Evolutionary conservation across 2,329 filamentous ascomycete species (phyloP).

Genomic region (Fusarium praegraminearum): DNA sequence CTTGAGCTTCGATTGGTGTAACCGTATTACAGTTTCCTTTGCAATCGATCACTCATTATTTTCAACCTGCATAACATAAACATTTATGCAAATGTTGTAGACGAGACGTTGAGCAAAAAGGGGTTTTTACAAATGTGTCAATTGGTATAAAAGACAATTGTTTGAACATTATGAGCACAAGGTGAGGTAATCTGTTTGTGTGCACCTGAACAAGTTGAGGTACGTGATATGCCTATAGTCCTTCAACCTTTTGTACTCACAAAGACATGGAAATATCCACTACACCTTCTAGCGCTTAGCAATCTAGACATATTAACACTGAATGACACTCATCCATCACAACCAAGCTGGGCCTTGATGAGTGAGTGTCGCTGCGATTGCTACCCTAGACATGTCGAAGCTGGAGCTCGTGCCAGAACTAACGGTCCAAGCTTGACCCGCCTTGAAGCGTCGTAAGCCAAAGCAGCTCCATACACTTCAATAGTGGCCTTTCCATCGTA

Average conservation of each 20-base stretch:
- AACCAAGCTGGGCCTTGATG: background rate
- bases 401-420: background rate
- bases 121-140: rapidly evolving
- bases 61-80: background rate
- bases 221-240: background rate
- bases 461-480: background rate
- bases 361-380: too few species aligned
- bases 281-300: too few species aligned
- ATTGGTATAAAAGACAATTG: background rate
- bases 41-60: background rate
- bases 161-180: background rate
- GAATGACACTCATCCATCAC: background rate
- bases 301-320: too few species aligned
- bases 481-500: conserved; percentile 12
- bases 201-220: too few species aligned
- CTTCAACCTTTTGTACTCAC: background rate
- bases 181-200: too few species aligned
- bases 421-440: conserved; percentile 6
- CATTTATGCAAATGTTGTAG: too few species aligned
- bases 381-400: background rate
- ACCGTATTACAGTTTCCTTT: background rate
- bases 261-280: too few species aligned
- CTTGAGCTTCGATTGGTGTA: background rate
- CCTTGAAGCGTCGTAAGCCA: conserved; percentile 21
- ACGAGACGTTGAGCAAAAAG: background rate